phyloP scores from a whole-genome alignment of 208 protist genomes.

The Polymyxa betae region DNA sequence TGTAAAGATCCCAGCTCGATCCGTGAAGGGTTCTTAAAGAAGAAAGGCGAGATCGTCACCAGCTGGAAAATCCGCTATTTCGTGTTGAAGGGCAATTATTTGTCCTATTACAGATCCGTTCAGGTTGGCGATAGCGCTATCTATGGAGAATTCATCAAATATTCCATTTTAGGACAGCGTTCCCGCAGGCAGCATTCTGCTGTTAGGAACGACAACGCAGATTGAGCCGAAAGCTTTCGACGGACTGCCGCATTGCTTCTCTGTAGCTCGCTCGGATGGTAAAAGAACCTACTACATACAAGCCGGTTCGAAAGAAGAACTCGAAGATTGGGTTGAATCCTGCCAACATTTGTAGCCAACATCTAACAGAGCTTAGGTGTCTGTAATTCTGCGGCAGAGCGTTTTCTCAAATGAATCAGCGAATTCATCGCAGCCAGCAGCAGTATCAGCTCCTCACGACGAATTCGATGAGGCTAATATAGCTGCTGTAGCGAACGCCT shows the following conservation, averaged over 20 bases:
- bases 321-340: not conserved
- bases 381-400: constrained; percentile 7
- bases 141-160: not conserved
- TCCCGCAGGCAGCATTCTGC: not conserved
- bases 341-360: not conserved
- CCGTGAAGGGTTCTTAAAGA: constrained; percentile 48
- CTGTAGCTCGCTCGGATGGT: not conserved
- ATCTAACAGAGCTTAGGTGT: not conserved
- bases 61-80: constrained; percentile 63
- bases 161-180: not conserved
- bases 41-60: constrained; percentile 52
- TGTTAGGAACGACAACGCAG: not conserved
- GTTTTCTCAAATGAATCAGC: not conserved
- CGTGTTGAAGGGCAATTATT: constrained; percentile 18
- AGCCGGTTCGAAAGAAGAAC: not conserved
- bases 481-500: no score
- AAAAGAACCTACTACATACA: not conserved
- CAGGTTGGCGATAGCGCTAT: not conserved
- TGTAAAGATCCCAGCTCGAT: constrained; percentile 15
- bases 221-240: not conserved
- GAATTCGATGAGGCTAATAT: no score
- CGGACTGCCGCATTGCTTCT: not conserved
- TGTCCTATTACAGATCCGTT: constrained; percentile 33
- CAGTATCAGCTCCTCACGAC: not conserved
- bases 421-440: not conserved